Evolutionary conservation across 2,329 filamentous ascomycete species (phyloP), one percentile per base, ranked within the genome.

Genomic region (Myriosclerotinia duriaeana): DNA sequence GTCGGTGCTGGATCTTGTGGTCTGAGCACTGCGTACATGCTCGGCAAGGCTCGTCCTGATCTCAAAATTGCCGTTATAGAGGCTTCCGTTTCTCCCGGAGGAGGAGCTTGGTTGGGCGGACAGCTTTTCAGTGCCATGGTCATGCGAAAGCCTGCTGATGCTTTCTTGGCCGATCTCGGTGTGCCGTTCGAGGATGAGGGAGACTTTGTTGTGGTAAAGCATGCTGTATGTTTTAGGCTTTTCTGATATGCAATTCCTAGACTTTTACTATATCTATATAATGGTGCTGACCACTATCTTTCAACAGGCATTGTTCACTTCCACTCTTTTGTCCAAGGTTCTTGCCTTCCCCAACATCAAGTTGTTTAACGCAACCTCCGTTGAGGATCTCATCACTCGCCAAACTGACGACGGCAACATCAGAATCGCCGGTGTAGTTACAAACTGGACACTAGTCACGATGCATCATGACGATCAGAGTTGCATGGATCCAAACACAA

Each of bases 401-500:
- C 86, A 86, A 15, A 78, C 80, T 56, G 80, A 82, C 26, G 80
- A 78, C 64, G 76, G 79, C 2, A 79, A 80, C 2, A 79, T 96
- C 53, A 87, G 90, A 70, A 88, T 97, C 71, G 90, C 92, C 11
- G 93, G 93, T 74, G 93, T 97, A 1, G 93, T 97, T 65, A 96
- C 92, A 75, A 97, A 97, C 85, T 97, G 93, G 93, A 97, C 93
- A 1, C 85, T 97, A 36, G 93, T 97, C 59, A 87, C 89, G 53
- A 90, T 94, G 83, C 89, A 93, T 78, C 90, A 93, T 78, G 90
- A 93, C 76, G 90, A 94, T 77, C 92, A 96, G 81, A 91, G 87
- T 69, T 97, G 93, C 89, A 96, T 97, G 93, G 93, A 97, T 78
- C 93, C 93, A 72, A 96, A 95, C 86, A 97, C 93, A 74, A 96